Conservation (phyloP, 768 basidiomycete species). For the Mycena belliarum region DNA sequence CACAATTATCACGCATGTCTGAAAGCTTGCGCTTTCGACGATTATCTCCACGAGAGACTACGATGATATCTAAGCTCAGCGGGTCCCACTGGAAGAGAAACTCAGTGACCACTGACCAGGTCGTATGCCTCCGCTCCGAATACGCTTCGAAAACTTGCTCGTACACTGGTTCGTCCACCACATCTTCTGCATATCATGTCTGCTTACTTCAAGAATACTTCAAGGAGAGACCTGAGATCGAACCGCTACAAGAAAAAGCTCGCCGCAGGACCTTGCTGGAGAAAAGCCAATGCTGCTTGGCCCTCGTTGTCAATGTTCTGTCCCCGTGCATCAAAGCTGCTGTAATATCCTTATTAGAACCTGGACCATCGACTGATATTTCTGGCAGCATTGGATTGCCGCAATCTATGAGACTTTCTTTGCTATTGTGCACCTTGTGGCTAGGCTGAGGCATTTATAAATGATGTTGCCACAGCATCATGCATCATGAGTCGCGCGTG, state of each 20-base stretch:
- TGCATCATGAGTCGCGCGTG: too few species aligned
- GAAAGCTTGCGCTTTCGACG: slow-evolving; percentile 6
- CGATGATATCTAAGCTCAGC: not conserved
- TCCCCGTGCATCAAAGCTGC: too few species aligned
- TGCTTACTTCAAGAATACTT: not conserved
- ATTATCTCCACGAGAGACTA: not conserved
- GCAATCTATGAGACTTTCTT: not conserved
- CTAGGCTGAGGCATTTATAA: not conserved
- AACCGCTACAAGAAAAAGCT: too few species aligned
- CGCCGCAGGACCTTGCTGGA: too few species aligned
- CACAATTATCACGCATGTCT: not conserved
- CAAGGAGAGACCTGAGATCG: too few species aligned
- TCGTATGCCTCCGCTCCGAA: not conserved
- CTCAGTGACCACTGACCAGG: not conserved
- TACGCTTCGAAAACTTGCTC: not conserved
- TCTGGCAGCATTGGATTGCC: not conserved
- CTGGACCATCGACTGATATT: not conserved
- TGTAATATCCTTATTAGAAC: too few species aligned
- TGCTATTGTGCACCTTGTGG: not conserved
- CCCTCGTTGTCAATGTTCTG: too few species aligned
- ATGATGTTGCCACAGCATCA: not conserved
- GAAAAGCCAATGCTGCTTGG: too few species aligned
- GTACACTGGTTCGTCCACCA: not conserved
- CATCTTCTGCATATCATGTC: slow-evolving; percentile 4
- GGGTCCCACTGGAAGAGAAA: too few species aligned